Percentiles rank a stretch among this genome's conserved stretches.
phyloP scores from a whole-genome alignment of 495 filamentous ascomycete genomes.

The Hyaloscypha variabilis region DNA sequence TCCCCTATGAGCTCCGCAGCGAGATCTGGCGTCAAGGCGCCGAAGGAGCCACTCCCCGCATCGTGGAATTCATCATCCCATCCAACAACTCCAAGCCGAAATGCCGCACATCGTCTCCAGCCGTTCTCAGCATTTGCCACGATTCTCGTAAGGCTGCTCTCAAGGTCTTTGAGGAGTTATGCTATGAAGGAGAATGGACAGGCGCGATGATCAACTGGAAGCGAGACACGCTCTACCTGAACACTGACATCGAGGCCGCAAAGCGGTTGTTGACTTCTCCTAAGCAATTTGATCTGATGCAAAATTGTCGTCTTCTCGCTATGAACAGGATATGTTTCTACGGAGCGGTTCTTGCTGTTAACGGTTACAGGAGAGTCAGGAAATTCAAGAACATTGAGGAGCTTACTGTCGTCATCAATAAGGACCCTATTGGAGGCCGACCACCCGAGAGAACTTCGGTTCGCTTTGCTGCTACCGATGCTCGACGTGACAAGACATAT shows the following conservation, averaged over 20 bases:
- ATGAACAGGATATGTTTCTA: background rate
- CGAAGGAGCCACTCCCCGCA: background rate
- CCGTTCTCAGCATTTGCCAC: background rate
- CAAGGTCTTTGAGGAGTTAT: background rate
- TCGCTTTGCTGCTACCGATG: background rate
- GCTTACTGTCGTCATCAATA: background rate
- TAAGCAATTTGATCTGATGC: background rate
- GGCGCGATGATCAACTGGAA: constrained; percentile 9
- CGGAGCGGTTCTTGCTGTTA: background rate
- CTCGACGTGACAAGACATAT: background rate
- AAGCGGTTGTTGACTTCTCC: background rate
- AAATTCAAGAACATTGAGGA: background rate
- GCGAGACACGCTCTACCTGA: background rate
- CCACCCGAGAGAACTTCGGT: background rate
- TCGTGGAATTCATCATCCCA: constrained; percentile 5
- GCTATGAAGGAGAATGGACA: background rate
- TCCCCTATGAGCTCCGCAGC: constrained; percentile 5
- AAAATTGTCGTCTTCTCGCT: background rate
- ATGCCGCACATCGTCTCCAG: background rate
- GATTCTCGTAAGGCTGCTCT: background rate
- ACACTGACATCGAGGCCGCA: background rate
- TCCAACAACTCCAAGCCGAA: background rate
- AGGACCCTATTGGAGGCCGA: background rate
- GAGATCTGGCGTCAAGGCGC: background rate
- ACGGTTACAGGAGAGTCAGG: background rate